A percentile compares a stretch with the other conserved stretches of the same genome.
These are phyloP conservation scores for Rosa persica DNA, from an alignment of 306 rosid species.

Conservation along the genomic window DNA sequence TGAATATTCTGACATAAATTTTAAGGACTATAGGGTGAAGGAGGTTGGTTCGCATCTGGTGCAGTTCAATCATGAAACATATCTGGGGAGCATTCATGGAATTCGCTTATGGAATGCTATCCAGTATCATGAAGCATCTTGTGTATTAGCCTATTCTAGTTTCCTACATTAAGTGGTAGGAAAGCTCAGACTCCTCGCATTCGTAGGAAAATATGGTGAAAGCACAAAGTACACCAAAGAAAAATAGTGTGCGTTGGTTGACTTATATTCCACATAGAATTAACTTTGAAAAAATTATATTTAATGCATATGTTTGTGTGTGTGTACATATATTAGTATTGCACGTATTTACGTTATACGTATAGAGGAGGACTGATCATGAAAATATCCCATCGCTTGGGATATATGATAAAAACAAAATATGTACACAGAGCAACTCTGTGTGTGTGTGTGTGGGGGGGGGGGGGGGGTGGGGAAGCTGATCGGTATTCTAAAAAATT, in stretches of 20 bases:
- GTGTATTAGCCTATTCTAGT: not conserved
- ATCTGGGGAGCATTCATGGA: not conserved
- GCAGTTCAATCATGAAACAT: not conserved
- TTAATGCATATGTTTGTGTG: not conserved
- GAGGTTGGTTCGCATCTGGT: not conserved
- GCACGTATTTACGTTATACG: not conserved
- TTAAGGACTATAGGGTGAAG: not conserved
- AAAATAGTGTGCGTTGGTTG: not conserved
- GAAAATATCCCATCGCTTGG: too few relatives aligned
- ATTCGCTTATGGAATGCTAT: not conserved
- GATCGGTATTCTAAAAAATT: slow-evolving; percentile 8
- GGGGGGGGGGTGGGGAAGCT: too few relatives aligned
- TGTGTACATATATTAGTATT: not conserved
- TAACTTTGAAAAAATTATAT: not conserved
- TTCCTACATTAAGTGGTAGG: not conserved
- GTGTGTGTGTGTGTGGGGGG: too few relatives aligned
- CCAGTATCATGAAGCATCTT: not conserved
- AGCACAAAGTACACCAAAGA: not conserved
- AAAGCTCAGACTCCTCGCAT: not conserved
- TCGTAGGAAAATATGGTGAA: not conserved
- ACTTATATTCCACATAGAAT: not conserved
- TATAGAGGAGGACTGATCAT: not conserved
- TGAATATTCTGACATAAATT: not conserved
- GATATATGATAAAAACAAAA: too few relatives aligned
- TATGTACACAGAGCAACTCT: too few relatives aligned